Evolutionary conservation across 1,284 basidiomycete genomes (phyloP), one percentile per base, ranked within the genome.

Genomic region (Leccinum subrobustum): DNA sequence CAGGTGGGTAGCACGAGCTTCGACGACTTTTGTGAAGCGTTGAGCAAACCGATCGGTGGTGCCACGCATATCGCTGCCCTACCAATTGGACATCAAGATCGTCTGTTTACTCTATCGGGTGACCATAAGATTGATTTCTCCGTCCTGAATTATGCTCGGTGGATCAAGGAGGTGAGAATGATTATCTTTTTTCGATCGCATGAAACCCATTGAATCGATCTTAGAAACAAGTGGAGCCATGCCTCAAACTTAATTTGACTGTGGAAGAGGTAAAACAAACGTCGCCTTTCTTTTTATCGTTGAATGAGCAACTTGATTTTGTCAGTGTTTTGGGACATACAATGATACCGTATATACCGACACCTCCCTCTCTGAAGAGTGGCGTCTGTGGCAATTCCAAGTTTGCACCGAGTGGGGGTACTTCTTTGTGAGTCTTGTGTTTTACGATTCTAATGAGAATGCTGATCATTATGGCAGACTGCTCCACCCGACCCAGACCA

Each of bases 361-460:
- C 12, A 84, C 82, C 0, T 83, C 81, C 12, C 75, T 93, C 6
- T 78, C 84, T 60, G 83, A 92, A 71, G 82, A 81, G 0, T 96
- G 93, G 93, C 82, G 94, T 50, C 79, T 91, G 11, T 98, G 96
- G 96, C 73, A 82, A 2, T 98, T 95, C 83, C 95, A 97, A 75
- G 87, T 89, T 60, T 97, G 94, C 77, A 95, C 91, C 0, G 87
- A 96, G 70, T 98, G 95, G 95, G 96, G 95, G 1, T 98, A 95
- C 75, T 95, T 96, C 72, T 81, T 78, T 4, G 89, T 89, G 65
- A 23, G 78, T 68, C 31, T 23, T 54, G 48, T 64, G 65, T 58
- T 61, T 60, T 65, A 31, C 33, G 3, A 63, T 16, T 61, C 23
- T 48, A 16, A 6, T 16, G 12, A 37, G 6, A 52, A 51, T 44